Base-by-base conservation (phyloP, 2,329 filamentous ascomycete genomes). In the Ascochyta lentis region DNA sequence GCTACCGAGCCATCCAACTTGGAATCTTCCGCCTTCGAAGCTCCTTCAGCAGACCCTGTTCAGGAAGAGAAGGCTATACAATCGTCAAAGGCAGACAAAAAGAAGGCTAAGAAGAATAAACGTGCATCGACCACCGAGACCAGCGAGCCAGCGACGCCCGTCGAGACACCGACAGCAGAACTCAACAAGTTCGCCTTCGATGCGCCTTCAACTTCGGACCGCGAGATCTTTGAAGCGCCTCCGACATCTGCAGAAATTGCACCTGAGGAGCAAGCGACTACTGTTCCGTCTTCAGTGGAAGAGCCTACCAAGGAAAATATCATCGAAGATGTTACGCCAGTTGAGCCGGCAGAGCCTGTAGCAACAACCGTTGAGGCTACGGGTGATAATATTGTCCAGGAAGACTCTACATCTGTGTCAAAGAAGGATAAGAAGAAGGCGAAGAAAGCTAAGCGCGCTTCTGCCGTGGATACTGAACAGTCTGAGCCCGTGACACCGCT, bases 351-450 rank as follows among this genome's bases (percentile, higher is more conserved):
- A 31, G 27, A 33, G 8, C 4, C 16, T 22, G 42, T 23, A 33
- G 27, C n/a, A 15, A 16, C 42, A 19, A 16, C 8, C 5, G 19
- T 27, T 7, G 39, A 34, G 26, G 47, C 16, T 29, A 9, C n/a
- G 23, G 26, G 19, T 19, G 16, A 49, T 4, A 37, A 12, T 33
- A 15, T 6, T n/a, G 24, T 6, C 8, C 27, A 27, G 19, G 31
- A 61, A 34, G 54, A 63, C 7, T 46, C 44, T 31, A 31, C 58
- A 5, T 41, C 57, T 9, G 40, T 59, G 19, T 61, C 63, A 6
- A 66, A 65, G 58, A 67, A 67, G 43, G 65, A 65, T 15, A 63
- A 63, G 49, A 68, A 68, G 48, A 67, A 67, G 37, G 64, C 57
- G 5, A 66, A 67, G 56, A 68, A 67, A 42, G 50, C 51, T 12